Conservation (phyloP, 1,284 basidiomycete genomes). For the Boletus holoroseus region DNA sequence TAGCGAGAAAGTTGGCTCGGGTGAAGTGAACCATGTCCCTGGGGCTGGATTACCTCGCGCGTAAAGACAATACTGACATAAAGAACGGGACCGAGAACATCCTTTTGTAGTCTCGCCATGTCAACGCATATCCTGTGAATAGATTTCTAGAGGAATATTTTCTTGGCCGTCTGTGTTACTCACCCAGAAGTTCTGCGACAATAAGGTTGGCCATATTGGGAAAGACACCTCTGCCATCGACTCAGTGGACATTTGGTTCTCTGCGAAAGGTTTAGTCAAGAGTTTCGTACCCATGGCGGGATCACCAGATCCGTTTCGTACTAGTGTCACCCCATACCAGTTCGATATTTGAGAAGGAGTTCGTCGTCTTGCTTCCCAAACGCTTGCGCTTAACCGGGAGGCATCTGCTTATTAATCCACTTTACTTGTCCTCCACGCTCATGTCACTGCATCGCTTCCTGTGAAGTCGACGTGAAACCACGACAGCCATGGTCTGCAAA, state of each 20-base stretch:
- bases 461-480: conserved; percentile 1
- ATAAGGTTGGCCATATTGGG: conserved; percentile 28
- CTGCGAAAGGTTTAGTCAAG: conserved; percentile 7
- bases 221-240: conserved; percentile 8
- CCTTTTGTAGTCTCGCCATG: conserved; percentile 49
- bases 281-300: neutral
- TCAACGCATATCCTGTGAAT: conserved; percentile 46
- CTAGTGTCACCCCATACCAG: neutral
- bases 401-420: conserved; percentile 19
- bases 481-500: conserved; percentile 60
- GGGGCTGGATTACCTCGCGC: conserved; percentile 34
- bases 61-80: conserved; percentile 42
- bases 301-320: neutral
- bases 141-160: conserved; percentile 27
- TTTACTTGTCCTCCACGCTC: neutral
- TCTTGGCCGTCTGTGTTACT: conserved; percentile 15
- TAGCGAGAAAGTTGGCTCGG: conserved; percentile 21
- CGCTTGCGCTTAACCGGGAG: neutral
- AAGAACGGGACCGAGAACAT: conserved; percentile 35
- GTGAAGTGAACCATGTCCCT: conserved; percentile 17
- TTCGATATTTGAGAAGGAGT: neutral
- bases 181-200: conserved; percentile 26
- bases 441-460: conserved; percentile 13
- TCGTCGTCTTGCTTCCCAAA: neutral
- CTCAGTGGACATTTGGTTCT: neutral